Percentiles rank a stretch among this genome's conserved stretches.
Evolutionary conservation across 129 eudicot genomes (phyloP).

Genomic region (Rutidosis leptorrhynchoides): DNA sequence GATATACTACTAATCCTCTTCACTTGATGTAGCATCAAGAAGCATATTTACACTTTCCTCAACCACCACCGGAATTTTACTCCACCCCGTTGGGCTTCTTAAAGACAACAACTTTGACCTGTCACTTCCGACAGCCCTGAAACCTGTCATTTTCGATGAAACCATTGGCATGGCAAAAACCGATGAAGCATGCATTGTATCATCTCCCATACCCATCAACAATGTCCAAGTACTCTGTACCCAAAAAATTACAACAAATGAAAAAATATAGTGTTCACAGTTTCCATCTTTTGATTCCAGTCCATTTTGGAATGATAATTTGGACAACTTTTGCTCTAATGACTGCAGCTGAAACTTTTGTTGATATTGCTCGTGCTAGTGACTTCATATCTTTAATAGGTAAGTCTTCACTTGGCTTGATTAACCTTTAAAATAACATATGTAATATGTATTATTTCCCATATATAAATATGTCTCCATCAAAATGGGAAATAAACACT

Average conservation of each 20-base stretch:
- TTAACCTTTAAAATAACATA: conserved; percentile 48
- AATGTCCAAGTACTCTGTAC: conserved; percentile 72
- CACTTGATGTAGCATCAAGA: conserved; percentile 49
- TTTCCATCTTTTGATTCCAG: conserved; percentile 25
- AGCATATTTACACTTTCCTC: conserved; percentile 47
- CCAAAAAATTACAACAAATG: conserved; percentile 10
- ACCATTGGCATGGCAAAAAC: conserved; percentile 90
- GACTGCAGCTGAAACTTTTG: conserved; percentile 46
- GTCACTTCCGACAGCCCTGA: conserved; percentile 57
- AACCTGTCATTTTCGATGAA: conserved; percentile 76
- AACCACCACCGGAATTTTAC: conserved; percentile 53
- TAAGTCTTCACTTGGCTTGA: conserved; percentile 56
- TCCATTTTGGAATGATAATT: conserved; percentile 11
- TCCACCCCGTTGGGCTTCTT: conserved; percentile 56
- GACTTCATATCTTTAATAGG: conserved; percentile 62
- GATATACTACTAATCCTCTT: conserved; percentile 32
- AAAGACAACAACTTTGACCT: conserved; percentile 53
- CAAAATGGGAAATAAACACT: conserved; percentile 9
- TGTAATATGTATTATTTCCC: conserved; percentile 24
- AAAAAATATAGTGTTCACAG: conserved; percentile 1
- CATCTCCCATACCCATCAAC: conserved; percentile 83
- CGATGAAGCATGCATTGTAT: conserved; percentile 77
- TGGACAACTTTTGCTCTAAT: conserved; percentile 66
- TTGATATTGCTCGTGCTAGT: conserved; percentile 37
- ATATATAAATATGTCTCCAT: conserved; percentile 21